Evolutionary conservation across 23 red algal species (phyloP).

Genomic region (Cyanidiococcus yangmingshanensis): DNA sequence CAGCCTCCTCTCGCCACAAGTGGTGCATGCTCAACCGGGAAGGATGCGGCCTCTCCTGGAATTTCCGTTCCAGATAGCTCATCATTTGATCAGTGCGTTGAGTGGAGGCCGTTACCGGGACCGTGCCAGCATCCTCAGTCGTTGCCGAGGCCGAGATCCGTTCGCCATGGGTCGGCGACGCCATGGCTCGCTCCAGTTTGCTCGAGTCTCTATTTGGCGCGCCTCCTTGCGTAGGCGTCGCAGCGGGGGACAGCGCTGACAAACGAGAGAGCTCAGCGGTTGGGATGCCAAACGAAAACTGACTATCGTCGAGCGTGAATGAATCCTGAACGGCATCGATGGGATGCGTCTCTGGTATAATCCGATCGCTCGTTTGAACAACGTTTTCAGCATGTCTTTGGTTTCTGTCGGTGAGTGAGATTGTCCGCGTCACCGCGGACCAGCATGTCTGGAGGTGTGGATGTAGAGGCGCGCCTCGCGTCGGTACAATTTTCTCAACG

Average conservation of each 20-base stretch:
- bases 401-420: background rate
- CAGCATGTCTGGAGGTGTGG: background rate
- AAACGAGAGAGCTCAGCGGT: background rate
- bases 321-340: background rate
- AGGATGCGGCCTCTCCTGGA: background rate
- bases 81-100: background rate
- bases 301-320: background rate
- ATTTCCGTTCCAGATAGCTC: background rate
- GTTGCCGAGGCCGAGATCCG: background rate
- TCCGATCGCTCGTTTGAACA: background rate
- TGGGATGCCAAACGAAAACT: background rate
- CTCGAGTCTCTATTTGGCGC: background rate
- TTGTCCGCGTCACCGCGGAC: background rate
- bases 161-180: background rate
- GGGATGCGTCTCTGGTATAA: background rate
- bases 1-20: background rate
- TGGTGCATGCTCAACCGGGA: background rate
- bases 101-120: background rate
- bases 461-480: background rate
- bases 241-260: background rate
- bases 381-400: too few relatives aligned
- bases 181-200: background rate
- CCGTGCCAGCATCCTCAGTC: too few relatives aligned
- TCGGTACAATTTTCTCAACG: background rate
- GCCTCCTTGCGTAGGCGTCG: background rate